These are phyloP conservation scores for Pseudogymnoascus sp. DNA, from an alignment of 2,329 filamentous ascomycete species.

Conservation along the genomic window DNA sequence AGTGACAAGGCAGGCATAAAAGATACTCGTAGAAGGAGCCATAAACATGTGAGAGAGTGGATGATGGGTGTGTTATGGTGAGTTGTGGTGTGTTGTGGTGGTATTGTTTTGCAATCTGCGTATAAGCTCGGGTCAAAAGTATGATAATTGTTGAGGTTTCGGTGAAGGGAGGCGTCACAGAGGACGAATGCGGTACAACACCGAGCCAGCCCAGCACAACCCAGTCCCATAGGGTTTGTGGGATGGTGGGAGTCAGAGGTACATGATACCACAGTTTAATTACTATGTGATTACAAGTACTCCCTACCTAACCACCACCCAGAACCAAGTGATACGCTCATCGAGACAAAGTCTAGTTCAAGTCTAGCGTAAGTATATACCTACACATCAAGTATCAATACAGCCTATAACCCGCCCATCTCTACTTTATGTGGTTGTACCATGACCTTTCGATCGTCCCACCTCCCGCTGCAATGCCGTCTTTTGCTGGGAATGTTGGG, in stretches of 20 bases:
- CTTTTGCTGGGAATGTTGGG: not conserved
- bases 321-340: not conserved
- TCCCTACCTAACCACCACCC: not conserved
- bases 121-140: not conserved
- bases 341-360: not conserved
- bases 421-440: not conserved
- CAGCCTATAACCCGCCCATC: too few relatives aligned
- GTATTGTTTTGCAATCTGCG: not conserved
- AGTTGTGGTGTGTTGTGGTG: too few relatives aligned
- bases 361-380: not conserved
- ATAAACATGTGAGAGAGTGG: too few relatives aligned
- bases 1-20: too few relatives aligned
- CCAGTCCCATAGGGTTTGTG: not conserved
- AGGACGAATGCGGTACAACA: not conserved
- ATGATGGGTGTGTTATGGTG: too few relatives aligned
- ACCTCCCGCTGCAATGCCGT: constrained; percentile 1
- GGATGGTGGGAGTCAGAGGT: not conserved
- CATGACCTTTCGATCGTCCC: not conserved
- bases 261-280: not conserved
- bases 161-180: not conserved
- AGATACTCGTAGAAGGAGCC: too few relatives aligned
- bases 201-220: not conserved
- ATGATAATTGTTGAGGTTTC: constrained; percentile 9
- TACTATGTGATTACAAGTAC: not conserved
- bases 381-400: not conserved